Base-by-base conservation (phyloP, 176 grass and related monocot genomes). In the Aechmea fasciata region DNA sequence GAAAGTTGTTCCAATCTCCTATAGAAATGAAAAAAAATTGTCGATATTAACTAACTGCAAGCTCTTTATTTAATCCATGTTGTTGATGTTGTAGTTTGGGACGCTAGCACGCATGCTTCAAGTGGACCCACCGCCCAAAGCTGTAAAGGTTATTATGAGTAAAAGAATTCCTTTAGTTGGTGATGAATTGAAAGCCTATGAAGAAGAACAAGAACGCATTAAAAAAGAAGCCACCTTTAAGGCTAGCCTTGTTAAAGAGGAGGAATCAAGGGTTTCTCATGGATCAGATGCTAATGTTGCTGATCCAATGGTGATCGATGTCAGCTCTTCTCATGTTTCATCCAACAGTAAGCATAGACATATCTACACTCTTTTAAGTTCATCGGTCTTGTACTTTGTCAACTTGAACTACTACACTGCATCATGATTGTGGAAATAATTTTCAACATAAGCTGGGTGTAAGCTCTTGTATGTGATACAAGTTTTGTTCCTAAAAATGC, bases 71-170 rank as follows among this genome's bases (percentile, higher is more conserved):
- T 59, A 14, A 14, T 59, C 13, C 19, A 10, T 59, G n/a, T 65
- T 70, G 13, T 57, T 13, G 29, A 23, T 28, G 7, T 51, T 80
- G 22, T 50, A 97, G 93, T 97, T 97, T 90, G 89, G 93, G 52
- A 97, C 93, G 69, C 93, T 97, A 69, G 93, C 93, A 65, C 85
- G 86, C 51, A 97, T 97, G 93, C 89, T 97, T 80, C 93, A 97
- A 87, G 93, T 97, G 68, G 93, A 97, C 70, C 93, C 93, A 69
- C 93, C 93, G 11, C 89, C 89, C 48, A 97, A 87, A 85, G 93
- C 93, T 81, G 89, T 97, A 29, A 97, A 97, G 54, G 82, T 97
- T 75, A 92, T 83, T 55, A 85, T 92, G 86, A 97, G 86, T 73
- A 90, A 90, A 75, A 81, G 89, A 25, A 76, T 87, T 80, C 93